Percentiles rank a stretch among this genome's conserved stretches.
Conservation (phyloP, 805 yeast genomes). For the Blastobotrys muscicola region DNA sequence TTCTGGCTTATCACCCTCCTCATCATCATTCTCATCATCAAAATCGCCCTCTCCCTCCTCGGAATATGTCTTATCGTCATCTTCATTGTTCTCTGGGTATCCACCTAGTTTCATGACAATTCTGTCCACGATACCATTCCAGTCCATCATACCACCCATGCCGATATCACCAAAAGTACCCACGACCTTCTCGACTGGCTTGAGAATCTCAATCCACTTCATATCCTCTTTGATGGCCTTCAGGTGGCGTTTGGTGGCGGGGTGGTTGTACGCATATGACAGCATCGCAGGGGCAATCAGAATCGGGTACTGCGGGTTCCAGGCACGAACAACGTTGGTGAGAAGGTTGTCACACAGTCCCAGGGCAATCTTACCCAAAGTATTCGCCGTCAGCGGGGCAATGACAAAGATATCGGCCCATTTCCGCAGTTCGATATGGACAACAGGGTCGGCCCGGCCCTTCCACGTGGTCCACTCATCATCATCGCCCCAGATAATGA, state of each 20-base stretch:
- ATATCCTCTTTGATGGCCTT: conserved; percentile 73
- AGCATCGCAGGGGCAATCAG: conserved; percentile 94
- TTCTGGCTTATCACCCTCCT: conserved; percentile 31
- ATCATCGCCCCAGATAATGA: conserved; percentile 82
- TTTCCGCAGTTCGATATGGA: conserved; percentile 87
- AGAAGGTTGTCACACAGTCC: conserved; percentile 90
- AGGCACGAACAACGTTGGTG: conserved; percentile 85
- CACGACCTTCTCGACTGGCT: conserved; percentile 89
- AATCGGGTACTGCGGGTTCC: conserved; percentile 89
- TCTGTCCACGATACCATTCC: conserved; percentile 86
- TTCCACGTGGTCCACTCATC: conserved; percentile 96
- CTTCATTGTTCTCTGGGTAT: conserved; percentile 47
- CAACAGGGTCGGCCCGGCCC: conserved; percentile 74
- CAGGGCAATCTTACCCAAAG: conserved; percentile 77
- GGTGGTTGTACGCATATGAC: conserved; percentile 81
- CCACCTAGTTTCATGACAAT: conserved; percentile 63
- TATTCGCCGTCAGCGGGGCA: conserved; percentile 93
- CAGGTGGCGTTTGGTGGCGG: conserved; percentile 77
- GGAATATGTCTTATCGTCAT: conserved; percentile 29
- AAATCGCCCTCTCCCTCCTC: conserved; percentile 30
- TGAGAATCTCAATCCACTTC: conserved; percentile 91
- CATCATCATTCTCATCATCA: conserved; percentile 27
- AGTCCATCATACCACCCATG: conserved; percentile 99
- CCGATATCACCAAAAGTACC: conserved; percentile 95
- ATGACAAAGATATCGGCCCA: conserved; percentile 94